Base-by-base conservation (phyloP, 352 stramenopile genomes). In the Pythium folliculosum region DNA sequence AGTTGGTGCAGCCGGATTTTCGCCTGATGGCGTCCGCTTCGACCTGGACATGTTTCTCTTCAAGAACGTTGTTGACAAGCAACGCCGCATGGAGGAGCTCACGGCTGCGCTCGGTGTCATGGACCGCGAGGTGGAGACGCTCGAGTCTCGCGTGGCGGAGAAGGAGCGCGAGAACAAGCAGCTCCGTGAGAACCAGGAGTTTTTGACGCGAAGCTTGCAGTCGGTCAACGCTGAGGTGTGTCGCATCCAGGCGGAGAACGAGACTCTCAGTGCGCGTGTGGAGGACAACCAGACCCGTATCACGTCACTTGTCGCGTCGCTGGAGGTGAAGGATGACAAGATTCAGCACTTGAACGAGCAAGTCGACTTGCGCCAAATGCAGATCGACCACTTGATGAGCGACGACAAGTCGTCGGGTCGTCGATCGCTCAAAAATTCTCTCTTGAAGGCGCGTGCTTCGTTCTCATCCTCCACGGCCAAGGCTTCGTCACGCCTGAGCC, bases 21-120 rank as follows among this genome's bases (percentile, higher is more conserved):
- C 60, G 0, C 43, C 68, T 5, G 75, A 79, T 5, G 69, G 70
- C 12, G 69, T 89, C 1, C 70, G 77, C 25, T 65, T 92, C 19
- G 73, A 92, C 37, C 64, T 92, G 62, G 81, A 92, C 54, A 86
- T 88, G 78, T 87, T 91, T 60, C 63, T 92, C 43, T 92, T 91
- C 69, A 84, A 83, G 69, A 90, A 80, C 55, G 77, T 88, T 16
- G 71, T 86, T 4, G 76, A 84, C 50, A 92, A 91, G 70, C 79
- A 91, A 51, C 78, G 83, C 58, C 54, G 71, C 16, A 77, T 90
- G 60, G 78, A 91, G n/a, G 84, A 90, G 53, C 76, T 92, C 4
- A 82, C 77, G 44, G 82, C 81, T 4, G 79, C 84, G n/a, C 32
- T 91, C 19, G 61, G 68, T 32, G 77, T 87, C 21, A 86, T 91